Conservation (phyloP, 352 stramenopile species). For the Blastocystis sp. region DNA sequence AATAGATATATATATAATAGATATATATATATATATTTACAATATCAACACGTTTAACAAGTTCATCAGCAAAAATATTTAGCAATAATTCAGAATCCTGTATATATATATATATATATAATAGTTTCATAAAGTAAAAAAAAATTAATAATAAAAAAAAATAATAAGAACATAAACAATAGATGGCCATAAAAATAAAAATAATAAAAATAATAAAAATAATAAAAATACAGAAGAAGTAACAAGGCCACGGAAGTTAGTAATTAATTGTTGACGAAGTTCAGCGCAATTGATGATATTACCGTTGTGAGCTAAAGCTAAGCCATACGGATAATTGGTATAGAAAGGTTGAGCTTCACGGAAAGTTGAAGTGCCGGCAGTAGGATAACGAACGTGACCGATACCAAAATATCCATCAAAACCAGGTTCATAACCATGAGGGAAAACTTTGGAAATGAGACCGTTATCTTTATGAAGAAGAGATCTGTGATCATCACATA, state of each 20-base stretch:
- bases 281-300: conserved; percentile 94
- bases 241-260: conserved; percentile 56
- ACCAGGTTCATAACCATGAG: conserved; percentile 84
- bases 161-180: no score
- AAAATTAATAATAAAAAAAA: conserved; percentile 3
- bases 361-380: conserved; percentile 40
- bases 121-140: conserved; percentile 62
- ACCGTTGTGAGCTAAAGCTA: conserved; percentile 89
- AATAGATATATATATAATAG: no score
- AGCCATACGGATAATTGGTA: conserved; percentile 93
- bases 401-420: conserved; percentile 81
- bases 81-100: conserved; percentile 85
- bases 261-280: conserved; percentile 67
- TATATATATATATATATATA: not conserved
- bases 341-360: conserved; percentile 85
- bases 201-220: conserved; percentile 5
- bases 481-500: conserved; percentile 4
- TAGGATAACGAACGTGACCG: conserved; percentile 91
- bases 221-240: conserved; percentile 30
- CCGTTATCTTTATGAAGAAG: conserved; percentile 22
- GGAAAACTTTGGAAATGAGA: conserved; percentile 63
- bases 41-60: conserved; percentile 46
- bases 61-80: conserved; percentile 89
- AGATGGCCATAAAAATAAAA: conserved; percentile 14
- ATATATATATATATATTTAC: not conserved